Base-by-base conservation (phyloP, 257 asterid genomes). In the Solanum corneliomulleri region DNA sequence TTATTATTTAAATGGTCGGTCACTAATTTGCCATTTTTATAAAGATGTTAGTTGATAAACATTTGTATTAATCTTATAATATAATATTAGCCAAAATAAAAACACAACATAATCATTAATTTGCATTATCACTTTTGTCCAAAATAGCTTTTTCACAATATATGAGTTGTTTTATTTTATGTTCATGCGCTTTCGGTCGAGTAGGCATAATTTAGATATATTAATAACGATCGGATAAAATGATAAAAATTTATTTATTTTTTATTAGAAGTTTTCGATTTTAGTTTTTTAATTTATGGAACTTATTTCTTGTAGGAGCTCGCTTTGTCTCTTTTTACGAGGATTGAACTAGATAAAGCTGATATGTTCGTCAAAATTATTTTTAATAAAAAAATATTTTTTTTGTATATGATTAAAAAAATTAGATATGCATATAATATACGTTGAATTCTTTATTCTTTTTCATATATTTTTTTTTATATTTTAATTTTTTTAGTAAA, bases 291-390 rank as follows among this genome's bases (percentile, higher is more conserved):
- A 42, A 42, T 42, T 1, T 41, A 41, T 37, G 7, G 39, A 37
- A 33, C 1, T 33, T 4, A 33, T 33, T 33, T 33, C 1, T 4
- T 0, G 5, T 33, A 33, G 5, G 35, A 33, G 4, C 35, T 33
- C 1, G 1, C 35, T 33, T 33, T 33, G 4, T 33, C 5, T 33
- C 35, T 33, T 33, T 37, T 5, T 37, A 37, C 0, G 39, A 37
- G 39, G 39, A 37, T 6, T 37, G 39, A 37, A 11, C n/a, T 52
- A 52, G 23, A 21, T 52, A 21, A 52, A 52, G 4, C 0, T 0
- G 0, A 52, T 52, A 0, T 2, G 7, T 52, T 52, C 2, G 16
- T 16, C 2, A 0, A 52, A 16, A 52, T 0, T 1, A 1, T 0
- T 0, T 52, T 52, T 52, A 52, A 52, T 52, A 3, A 52, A 6